phyloP scores from a whole-genome alignment of 2,329 filamentous ascomycete genomes.

The Stagonosporopsis rhizophila region DNA sequence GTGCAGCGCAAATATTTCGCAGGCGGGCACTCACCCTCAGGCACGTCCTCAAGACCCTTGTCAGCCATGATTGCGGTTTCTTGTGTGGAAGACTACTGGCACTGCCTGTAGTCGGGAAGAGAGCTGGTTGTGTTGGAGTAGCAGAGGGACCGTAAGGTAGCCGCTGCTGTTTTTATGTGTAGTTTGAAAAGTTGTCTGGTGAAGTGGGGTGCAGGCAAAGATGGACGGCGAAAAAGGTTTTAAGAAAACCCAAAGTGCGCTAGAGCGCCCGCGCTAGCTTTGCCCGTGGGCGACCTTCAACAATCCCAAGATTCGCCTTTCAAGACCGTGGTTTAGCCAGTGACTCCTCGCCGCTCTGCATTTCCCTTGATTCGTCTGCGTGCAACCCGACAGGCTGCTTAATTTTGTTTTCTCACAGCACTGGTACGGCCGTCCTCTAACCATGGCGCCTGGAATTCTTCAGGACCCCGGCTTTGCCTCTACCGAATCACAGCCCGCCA shows the following conservation, averaged over 20 bases:
- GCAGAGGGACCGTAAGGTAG: constrained; percentile 20
- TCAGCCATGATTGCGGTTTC: constrained; percentile 92
- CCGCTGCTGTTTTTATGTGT: constrained; percentile 28
- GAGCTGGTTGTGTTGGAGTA: constrained; percentile 46
- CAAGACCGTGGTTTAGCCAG: constrained; percentile 3
- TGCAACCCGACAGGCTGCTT: constrained; percentile 12
- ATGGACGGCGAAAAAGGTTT: constrained; percentile 31
- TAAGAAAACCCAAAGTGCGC: constrained; percentile 24
- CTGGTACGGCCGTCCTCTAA: constrained; percentile 10
- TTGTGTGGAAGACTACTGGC: constrained; percentile 43
- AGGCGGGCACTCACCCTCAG: constrained; percentile 75
- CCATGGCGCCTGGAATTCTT: constrained; percentile 46
- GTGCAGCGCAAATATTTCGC: constrained; percentile 12
- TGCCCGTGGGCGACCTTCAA: constrained; percentile 10
- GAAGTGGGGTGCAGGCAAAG: constrained; percentile 31
- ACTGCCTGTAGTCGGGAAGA: constrained; percentile 25
- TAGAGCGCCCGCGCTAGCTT: constrained; percentile 15
- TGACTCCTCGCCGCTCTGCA: constrained; percentile 12
- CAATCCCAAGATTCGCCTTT: constrained; percentile 10
- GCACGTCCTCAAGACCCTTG: constrained; percentile 97
- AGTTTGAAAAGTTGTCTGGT: constrained; percentile 35
- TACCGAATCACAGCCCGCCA: constrained; percentile 45
- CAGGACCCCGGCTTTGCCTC: constrained; percentile 30
- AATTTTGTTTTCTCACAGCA: constrained; percentile 14
- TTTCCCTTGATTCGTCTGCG: neutral